Percentiles rank a stretch among this genome's conserved stretches.
Conservation (phyloP, 73 alveolate species). For the Paramecium bursaria region DNA sequence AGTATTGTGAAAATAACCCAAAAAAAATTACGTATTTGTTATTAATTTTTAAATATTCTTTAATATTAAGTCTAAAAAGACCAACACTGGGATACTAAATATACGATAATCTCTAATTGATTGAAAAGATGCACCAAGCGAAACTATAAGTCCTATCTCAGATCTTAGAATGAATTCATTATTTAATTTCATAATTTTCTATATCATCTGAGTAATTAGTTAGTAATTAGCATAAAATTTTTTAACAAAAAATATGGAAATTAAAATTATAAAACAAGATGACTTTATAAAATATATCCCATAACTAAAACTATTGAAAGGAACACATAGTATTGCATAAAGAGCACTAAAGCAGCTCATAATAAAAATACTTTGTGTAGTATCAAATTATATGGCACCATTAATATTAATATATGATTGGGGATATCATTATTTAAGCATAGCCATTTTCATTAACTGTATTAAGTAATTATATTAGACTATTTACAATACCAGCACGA, state of each 20-base stretch:
- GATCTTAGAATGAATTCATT: neutral
- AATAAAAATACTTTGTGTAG: too few relatives aligned
- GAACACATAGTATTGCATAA: too few relatives aligned
- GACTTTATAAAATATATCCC: neutral
- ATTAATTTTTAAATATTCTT: neutral
- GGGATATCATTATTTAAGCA: neutral
- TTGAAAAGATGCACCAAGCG: constrained; percentile 47
- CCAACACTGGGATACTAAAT: neutral
- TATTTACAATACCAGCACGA: neutral
- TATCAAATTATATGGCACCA: too few relatives aligned
- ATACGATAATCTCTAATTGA: neutral
- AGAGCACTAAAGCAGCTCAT: too few relatives aligned
- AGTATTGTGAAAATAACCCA: constrained; percentile 4
- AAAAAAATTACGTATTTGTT: constrained; percentile 19
- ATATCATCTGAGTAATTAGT: neutral
- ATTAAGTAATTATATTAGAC: constrained; percentile 4
- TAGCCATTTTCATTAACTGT: constrained; percentile 20
- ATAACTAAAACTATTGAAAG: constrained; percentile 16
- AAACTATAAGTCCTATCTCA: constrained; percentile 16
- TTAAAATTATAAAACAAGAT: neutral
- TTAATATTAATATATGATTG: too few relatives aligned
- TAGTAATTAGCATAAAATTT: neutral
- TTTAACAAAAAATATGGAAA: neutral
- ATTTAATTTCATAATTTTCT: constrained; percentile 7
- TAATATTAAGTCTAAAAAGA: constrained; percentile 12